Evolutionary conservation across 179 eudicot species (phyloP), one percentile per base, ranked within the genome.

Genomic region (Spergularia azorica): DNA sequence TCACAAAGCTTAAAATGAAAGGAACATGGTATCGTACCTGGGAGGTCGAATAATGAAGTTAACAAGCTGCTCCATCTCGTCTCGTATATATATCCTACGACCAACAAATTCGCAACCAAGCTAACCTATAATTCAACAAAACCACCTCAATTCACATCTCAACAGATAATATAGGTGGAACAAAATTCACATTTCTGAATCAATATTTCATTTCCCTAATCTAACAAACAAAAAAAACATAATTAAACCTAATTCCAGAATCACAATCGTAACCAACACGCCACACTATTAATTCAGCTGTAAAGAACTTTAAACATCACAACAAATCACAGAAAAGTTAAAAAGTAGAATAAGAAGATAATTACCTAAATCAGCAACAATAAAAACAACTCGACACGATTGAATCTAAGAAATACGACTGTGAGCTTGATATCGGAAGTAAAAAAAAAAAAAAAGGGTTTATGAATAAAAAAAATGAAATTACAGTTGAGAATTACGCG

Each of bases 21-120:
- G 52, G 20, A 21, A 54, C 21, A 54, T 67, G 39, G 65, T 1
- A 74, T 65, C 74, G 66, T 32, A 92, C 98, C 98, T 92, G 48
- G 98, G 98, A 9, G 98, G 98, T 21, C 98, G 88, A 82, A 94
- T 94, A 64, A 94, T 94, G 89, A 92, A 94, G 88, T 89, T 94
- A 55, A 94, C 84, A 17, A 94, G 94, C 81, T 89, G 98, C 76
- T 94, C 98, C 98, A 90, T 89, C 64, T 51, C 62, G 54, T 17
- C 32, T 26, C 32, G 63, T 48, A 63, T 16, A 8, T 16, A 18
- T 12, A 39, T 41, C 9, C 71, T 43, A 43, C 18, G 26, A 10
- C 12, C 17, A 70, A 12, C 41, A 70, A 58, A 26, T 36, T 32
- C 21, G 17, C 26, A 55, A 36, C 46, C 16, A 56, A 58, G 16